Percentiles rank a stretch among this genome's conserved stretches.
Conservation (phyloP, 441 rosid species). For the Gossypium schwendimanii region DNA sequence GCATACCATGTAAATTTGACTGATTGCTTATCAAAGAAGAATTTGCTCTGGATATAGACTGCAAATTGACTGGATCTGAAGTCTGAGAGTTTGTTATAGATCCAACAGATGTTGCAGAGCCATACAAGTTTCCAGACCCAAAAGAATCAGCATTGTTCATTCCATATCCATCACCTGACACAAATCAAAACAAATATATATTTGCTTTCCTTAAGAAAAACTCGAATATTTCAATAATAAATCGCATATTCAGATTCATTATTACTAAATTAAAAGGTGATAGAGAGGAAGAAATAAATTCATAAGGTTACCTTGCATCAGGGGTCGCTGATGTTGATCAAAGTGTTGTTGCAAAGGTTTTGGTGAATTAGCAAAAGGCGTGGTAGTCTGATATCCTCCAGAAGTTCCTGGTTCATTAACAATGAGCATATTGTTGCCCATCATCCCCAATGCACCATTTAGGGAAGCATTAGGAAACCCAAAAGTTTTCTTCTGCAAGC, state of each 20-base stretch:
- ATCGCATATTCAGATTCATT: conserved; percentile 7
- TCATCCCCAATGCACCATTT: conserved; percentile 68
- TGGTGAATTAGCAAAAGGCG: conserved; percentile 50
- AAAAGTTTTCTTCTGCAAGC: conserved; percentile 71
- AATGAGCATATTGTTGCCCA: conserved; percentile 47
- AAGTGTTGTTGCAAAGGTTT: conserved; percentile 61
- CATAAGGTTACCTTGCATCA: conserved; percentile 53
- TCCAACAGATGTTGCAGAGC: conserved; percentile 59
- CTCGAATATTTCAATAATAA: conserved; percentile 4
- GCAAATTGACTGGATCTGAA: conserved; percentile 48
- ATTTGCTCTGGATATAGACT: conserved; percentile 51
- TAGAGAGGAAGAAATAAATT: not conserved
- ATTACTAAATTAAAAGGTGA: not conserved
- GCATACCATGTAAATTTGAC: conserved; percentile 39
- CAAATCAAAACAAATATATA: conserved; percentile 10
- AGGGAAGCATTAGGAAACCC: conserved; percentile 61
- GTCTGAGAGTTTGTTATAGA: conserved; percentile 58
- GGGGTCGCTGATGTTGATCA: conserved; percentile 64
- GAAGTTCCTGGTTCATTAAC: conserved; percentile 54
- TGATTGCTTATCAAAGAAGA: conserved; percentile 48
- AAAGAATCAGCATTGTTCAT: conserved; percentile 53
- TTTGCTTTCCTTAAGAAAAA: conserved; percentile 11
- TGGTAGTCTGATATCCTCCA: conserved; percentile 43
- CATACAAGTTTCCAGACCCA: conserved; percentile 63
- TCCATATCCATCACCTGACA: conserved; percentile 84